Evolutionary conservation across 1,284 basidiomycete genomes (phyloP), one percentile per base, ranked within the genome.

Genomic region (Melampsora occidentalis): DNA sequence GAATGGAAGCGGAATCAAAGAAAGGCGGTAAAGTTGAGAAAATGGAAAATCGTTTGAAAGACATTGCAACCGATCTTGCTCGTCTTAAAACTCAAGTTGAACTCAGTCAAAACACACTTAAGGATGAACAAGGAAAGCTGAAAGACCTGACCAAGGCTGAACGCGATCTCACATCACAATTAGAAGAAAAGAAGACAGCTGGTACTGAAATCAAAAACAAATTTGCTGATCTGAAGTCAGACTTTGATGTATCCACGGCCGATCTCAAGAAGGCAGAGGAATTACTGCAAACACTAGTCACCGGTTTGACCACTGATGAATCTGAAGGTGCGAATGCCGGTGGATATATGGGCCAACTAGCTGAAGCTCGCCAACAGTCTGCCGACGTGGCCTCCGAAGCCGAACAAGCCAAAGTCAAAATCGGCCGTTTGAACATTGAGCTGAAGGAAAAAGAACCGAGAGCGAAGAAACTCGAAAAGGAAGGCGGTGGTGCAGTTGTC

Each of bases 301-400:
- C 96, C 0, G 97, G 97, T 65, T 88, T 99, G 22, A 90, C 91
- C 0, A 86, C 87, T 1, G 89, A 89, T 7, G 82, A 83, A 62
- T 82, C 81, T 12, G 85, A 85, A 53, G 87, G 89, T 4, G 82
- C 83, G 35, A 80, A 79, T 9, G 91, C 93, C 10, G 94, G 95
- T 12, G 95, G 95, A 0, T 99, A 97, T 83, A 91, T 98, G 88
- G 97, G 95, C 35, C 94, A 97, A 82, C 88, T 99, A 33, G 92
- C 94, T 1, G 90, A 92, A n/a, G 93, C 94, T 0, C 89, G 89
- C 79, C 88, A 88, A 1, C 88, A 89, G 10, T 85, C 91, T 0
- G 89, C 93, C 0, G 90, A 92, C 62, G 90, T 90, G 0, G 85
- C 87, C 6, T 90, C 94, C 0, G 94, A 96, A 81, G 91, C 93